Evolutionary conservation across 2,329 filamentous ascomycete genomes (phyloP), one percentile per base, ranked within the genome.

Genomic region (Pseudogymnoascus sp.): DNA sequence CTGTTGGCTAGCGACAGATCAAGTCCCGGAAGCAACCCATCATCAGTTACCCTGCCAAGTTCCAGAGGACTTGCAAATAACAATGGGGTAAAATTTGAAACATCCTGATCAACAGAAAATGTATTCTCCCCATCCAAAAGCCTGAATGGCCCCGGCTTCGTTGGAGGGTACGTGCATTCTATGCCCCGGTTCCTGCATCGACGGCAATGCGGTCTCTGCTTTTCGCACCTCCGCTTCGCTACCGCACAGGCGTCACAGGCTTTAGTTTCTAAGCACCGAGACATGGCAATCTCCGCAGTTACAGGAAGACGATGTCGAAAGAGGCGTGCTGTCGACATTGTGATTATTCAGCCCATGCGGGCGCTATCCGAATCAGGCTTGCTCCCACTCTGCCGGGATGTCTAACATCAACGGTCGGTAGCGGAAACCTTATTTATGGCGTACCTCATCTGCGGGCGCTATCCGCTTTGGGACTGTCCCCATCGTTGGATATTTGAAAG

Each of bases 201-300:
- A 11, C 39, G 4, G 57, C 64, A 65, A 5, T 22, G 25, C 30
- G 64, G 64, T 20, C 16, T 59, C 61, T 64, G 64, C 39, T 60
- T 61, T 16, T 58, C 62, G 38, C 64, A 65, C 37, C 38, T 59
- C 54, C 64, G 64, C 47, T 65, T 65, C 58, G 64, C 38, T 30
- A 4, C 38, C 47, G 59, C 59, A 18, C 64, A 65, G 12, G 63
- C 41, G 7, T 20, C 30, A n/a, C 64, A 64, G 1, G 64, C 62
- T 41, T 63, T 65, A 6, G 47, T 36, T 43, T 64, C 35, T 39
- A 47, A 36, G 28, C 11, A 6, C 28, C n/a, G 36, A 28, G 54
- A 37, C 63, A 64, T 64, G 30, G 12, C 30, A 2, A n/a, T 6
- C 43, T 16, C 25, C 30, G 25, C 2, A 12, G 30, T 33, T 50